Base-by-base conservation (phyloP, 2,329 filamentous ascomycete genomes). In the Pseudocercospora fuligena region DNA sequence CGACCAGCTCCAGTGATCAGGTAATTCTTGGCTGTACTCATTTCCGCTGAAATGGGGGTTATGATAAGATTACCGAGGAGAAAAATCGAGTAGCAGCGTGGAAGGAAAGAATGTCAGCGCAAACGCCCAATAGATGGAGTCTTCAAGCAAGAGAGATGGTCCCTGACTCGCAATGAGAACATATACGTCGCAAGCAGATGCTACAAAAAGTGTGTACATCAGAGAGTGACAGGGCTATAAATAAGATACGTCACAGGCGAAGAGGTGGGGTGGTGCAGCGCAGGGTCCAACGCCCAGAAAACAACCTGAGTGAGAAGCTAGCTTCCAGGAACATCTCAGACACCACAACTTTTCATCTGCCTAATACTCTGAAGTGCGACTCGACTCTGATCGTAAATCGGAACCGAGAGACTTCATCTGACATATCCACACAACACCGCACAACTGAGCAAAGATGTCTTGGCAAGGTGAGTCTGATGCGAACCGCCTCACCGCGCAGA, bases 401-500 rank as follows among this genome's bases (percentile, higher is more conserved):
- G 19, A 14, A 51, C 11, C 47, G n/a, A 27, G 14, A 54, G 51
- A 54, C 51, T 29, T 19, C 23, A 29, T 40, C 19, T 16, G 27
- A 56, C 16, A n/a, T 12, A 29, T 9, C 21, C 56, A 43, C 56
- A 56, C 27, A 29, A 12, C 61, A 66, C 62, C 64, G 23, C 16
- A 27, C 61, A 47, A 53, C 31, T 43, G 43, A 49, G 43, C 67
- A 56, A 87, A 74, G 78, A 90, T 92, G 89, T 91, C 89, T 81
- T 91, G 89, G 89, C 89, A 92, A 90, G 88, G 90, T 92, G 80
- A 73, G 80, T 76, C 58, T 31, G 29, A 31, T 65, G 66, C 65
- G 58, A 63, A 57, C 46, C 70, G 62, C 63, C 58, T 66, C 66
- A 63, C 60, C 43, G 54, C 61, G 51, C 36, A 33, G 21, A 40